Evolutionary conservation across 371 early-diverging fungal species (phyloP).

Genomic region (Mortierella sp.): DNA sequence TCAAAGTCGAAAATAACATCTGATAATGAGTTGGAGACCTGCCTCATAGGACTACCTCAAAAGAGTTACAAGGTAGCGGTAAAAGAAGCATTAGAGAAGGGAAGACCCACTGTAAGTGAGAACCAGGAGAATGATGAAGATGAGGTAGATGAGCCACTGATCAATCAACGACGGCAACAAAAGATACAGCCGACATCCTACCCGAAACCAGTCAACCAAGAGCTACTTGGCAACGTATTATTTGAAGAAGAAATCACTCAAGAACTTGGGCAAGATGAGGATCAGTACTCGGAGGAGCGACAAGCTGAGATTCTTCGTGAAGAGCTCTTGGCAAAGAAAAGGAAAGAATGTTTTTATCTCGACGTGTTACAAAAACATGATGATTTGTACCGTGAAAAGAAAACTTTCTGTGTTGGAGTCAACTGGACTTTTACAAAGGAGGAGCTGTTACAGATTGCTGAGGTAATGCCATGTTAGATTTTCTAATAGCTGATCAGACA

Average conservation of each 20-base stretch:
- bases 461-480: conserved; percentile 59
- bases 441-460: conserved; percentile 67
- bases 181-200: neutral
- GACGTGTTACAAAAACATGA: conserved; percentile 62
- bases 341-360: conserved; percentile 53
- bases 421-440: conserved; percentile 69
- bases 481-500: neutral
- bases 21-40: neutral
- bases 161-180: neutral
- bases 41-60: neutral
- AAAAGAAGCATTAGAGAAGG: neutral
- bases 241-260: conserved; percentile 22
- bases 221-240: conserved; percentile 12
- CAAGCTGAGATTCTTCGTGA: conserved; percentile 6
- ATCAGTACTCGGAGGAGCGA: conserved; percentile 12
- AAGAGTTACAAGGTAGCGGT: neutral
- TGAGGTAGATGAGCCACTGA: conserved; percentile 17
- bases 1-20: conserved; percentile 19
- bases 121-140: conserved; percentile 1
- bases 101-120: neutral
- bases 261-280: conserved; percentile 11
- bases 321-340: conserved; percentile 23
- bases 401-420: conserved; percentile 70
- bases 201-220: neutral
- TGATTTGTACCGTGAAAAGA: conserved; percentile 60